A percentile compares a stretch with the other conserved stretches of the same genome.
Conservation (phyloP, 2,329 filamentous ascomycete species). For the Neospermospora avenae region DNA sequence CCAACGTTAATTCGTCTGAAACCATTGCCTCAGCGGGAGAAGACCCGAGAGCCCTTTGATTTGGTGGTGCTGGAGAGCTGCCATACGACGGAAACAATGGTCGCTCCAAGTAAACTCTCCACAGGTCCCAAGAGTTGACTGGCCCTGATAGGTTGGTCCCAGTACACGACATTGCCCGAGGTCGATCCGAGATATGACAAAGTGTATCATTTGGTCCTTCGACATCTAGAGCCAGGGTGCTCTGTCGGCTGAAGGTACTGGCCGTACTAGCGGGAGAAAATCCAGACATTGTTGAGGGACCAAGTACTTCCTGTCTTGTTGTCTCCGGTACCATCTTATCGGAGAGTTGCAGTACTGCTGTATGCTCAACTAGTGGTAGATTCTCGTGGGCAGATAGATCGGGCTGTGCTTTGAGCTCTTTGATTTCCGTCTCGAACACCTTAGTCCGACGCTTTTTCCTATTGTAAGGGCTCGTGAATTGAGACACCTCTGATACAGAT, state of each 20-base stretch:
- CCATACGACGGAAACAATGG: neutral
- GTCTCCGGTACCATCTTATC: neutral
- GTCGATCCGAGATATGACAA: neutral
- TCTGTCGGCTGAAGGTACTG: neutral
- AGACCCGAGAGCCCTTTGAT: neutral
- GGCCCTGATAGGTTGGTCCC: neutral
- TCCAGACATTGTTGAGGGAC: neutral
- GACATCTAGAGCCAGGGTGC: neutral
- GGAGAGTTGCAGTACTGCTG: neutral
- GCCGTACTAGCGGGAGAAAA: neutral
- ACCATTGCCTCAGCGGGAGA: neutral
- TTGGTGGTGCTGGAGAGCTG: neutral
- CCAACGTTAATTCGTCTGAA: too few species aligned
- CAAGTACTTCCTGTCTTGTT: neutral
- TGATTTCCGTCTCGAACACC: neutral
- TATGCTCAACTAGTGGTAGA: neutral
- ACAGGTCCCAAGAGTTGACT: neutral
- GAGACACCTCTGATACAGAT: neutral
- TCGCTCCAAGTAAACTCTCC: neutral
- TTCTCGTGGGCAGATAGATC: neutral
- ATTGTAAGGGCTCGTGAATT: neutral
- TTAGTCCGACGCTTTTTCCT: neutral
- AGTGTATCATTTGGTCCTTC: neutral
- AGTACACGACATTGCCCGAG: neutral
- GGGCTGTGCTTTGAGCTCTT: neutral